A percentile compares a stretch with the other conserved stretches of the same genome.
Evolutionary conservation across 2,329 filamentous ascomycete genomes (phyloP).

Genomic region (Exophiala alcalophila): DNA sequence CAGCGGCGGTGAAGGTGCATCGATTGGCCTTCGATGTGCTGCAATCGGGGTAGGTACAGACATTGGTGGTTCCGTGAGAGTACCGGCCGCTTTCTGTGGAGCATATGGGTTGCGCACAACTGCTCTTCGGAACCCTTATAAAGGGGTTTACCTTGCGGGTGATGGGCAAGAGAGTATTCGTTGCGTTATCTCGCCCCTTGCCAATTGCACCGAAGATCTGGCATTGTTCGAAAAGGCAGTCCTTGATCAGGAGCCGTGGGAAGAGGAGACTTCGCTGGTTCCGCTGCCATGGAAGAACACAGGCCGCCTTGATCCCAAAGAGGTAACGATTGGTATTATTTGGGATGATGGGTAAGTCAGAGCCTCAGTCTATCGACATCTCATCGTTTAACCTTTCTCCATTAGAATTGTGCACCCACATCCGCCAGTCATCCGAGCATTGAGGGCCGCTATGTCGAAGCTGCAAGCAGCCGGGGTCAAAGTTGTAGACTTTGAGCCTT

Average conservation of each 20-base stretch:
- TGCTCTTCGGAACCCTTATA: conserved; percentile 39
- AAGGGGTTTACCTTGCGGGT: conserved; percentile 8
- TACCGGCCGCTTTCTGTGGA: conserved; percentile 36
- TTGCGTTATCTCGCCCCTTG: conserved; percentile 53
- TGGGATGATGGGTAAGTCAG: conserved; percentile 58
- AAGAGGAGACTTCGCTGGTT: conserved; percentile 47
- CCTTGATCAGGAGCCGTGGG: conserved; percentile 50
- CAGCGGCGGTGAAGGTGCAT: conserved; percentile 57
- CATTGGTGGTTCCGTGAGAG: conserved; percentile 38
- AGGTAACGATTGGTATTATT: conserved; percentile 59
- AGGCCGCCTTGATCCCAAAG: conserved; percentile 8
- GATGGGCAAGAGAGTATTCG: conserved; percentile 38
- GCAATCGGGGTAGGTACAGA: conserved; percentile 52
- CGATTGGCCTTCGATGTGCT: conserved; percentile 52
- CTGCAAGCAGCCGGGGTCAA: conserved; percentile 46
- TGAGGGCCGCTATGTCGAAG: conserved; percentile 45
- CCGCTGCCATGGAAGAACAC: conserved; percentile 51
- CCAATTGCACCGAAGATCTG: conserved; percentile 50
- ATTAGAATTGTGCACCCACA: conserved; percentile 60
- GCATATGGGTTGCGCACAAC: conserved; percentile 41
- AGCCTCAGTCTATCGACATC: neutral
- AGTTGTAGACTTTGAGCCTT: conserved; percentile 19
- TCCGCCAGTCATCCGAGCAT: conserved; percentile 56
- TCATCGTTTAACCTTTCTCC: neutral
- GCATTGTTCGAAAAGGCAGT: conserved; percentile 43